Base-by-base conservation (phyloP, 495 filamentous ascomycete genomes). In the Penicillium pulvis region DNA sequence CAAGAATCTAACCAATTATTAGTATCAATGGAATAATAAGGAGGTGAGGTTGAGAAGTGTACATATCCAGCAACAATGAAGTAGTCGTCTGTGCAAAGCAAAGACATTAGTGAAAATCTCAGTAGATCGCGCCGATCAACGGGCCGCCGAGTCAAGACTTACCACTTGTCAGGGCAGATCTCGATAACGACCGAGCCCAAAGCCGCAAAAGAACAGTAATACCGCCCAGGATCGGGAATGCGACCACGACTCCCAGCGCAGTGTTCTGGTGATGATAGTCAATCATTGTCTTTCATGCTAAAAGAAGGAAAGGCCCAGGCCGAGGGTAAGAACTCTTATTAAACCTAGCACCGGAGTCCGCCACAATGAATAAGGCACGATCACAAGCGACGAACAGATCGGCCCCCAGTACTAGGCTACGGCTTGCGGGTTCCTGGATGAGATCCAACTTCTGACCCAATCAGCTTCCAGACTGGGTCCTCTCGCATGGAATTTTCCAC, bases 171-270 rank as follows among this genome's bases (percentile, higher is more conserved):
- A 71, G 51, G 9, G 59, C 35, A 36, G 62, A 65, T 57, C 68
- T 48, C 41, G 78, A 73, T 30, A 84, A 66, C 58, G 66, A 72
- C 53, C 79, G 72, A 59, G 77, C 75, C 56, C 75, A 80, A 11
- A 74, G 61, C 30, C 79, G 70, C 35, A 79, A 57, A 24, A 72
- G 41, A 33, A 82, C 66, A 7, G 79, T 67, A 26, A 81, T 56
- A 1, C 79, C 72, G 14, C 77, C 75, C 6, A 83, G 57, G 16
- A 71, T 66, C 11, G 79, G 71, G 46, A 83, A 82, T 48, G 75
- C 75, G 50, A 81, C 68, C 28, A 77, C 74, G 55, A 83, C 65
- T 23, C 71, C 76, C 46, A 81, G 64, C 12, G 77, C 79, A 31
- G 70, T 70, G 26, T 64, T 71, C 58, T 83, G 80, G 1, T 61